These are phyloP conservation scores for Trichoderma atrobrunneum DNA, from an alignment of 2,329 filamentous ascomycete species.

Conservation along the genomic window DNA sequence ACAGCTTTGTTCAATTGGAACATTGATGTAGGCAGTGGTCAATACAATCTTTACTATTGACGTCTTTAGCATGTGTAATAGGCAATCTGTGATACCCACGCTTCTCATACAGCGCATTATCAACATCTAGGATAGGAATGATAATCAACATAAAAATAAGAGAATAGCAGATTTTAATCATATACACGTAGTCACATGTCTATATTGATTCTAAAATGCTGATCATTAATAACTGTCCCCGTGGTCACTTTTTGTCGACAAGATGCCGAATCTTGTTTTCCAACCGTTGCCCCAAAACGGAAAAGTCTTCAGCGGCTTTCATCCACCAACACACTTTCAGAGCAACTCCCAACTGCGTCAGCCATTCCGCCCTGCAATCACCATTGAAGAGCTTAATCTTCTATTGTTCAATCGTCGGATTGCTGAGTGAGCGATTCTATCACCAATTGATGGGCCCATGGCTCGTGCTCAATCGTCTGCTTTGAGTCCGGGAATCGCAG, in stretches of 20 bases:
- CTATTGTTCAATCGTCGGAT: background rate
- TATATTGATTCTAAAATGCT: background rate
- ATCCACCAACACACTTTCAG: background rate
- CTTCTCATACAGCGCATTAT: background rate
- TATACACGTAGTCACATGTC: background rate
- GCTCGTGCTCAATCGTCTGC: background rate
- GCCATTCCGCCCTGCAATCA: background rate
- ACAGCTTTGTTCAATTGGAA: background rate
- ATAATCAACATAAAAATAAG: background rate
- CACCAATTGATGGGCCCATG: background rate
- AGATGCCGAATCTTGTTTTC: background rate
- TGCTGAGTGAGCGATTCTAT: background rate
- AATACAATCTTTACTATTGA: background rate
- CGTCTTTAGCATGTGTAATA: background rate
- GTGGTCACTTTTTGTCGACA: background rate
- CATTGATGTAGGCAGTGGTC: background rate
- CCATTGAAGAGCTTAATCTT: background rate
- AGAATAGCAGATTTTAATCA: background rate
- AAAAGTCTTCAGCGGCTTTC: background rate
- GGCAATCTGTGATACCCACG: background rate
- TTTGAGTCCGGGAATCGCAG: background rate
- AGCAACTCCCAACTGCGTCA: constrained; percentile 1
- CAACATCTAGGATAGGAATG: background rate
- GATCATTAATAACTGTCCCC: background rate
- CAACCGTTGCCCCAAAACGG: background rate